Evolutionary conservation across 345 rosid genomes (phyloP).

Genomic region (Bruguiera sexangula): DNA sequence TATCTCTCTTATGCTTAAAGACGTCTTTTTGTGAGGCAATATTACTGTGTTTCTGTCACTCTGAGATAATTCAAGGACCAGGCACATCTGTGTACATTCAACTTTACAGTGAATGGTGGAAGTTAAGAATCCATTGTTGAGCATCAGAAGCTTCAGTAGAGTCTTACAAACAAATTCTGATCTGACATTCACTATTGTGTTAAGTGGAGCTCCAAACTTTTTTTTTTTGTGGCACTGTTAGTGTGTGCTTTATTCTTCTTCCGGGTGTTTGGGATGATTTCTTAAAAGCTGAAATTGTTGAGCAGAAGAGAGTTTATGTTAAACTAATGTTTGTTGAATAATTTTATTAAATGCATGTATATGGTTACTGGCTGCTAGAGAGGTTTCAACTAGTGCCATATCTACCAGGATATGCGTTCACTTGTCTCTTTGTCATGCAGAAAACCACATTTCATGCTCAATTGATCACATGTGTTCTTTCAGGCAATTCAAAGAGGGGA

Average conservation of each 20-base stretch:
- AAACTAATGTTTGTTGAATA: not conserved
- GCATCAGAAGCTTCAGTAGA: too few species aligned
- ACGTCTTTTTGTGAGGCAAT: too few species aligned
- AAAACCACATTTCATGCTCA: not conserved
- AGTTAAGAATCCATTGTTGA: too few species aligned
- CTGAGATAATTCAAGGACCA: not conserved
- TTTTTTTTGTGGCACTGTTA: not conserved
- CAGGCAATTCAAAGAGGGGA: constrained; percentile 89
- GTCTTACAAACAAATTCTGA: not conserved
- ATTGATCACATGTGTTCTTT: constrained; percentile 11
- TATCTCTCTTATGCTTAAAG: too few species aligned
- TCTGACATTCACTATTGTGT: not conserved
- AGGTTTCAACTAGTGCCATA: too few species aligned
- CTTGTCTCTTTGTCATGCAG: too few species aligned
- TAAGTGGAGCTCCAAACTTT: not conserved
- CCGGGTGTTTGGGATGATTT: not conserved
- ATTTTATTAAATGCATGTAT: not conserved
- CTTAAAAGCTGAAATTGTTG: not conserved
- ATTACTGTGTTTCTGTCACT: too few species aligned
- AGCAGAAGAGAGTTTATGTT: not conserved
- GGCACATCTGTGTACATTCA: too few species aligned
- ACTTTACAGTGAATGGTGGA: too few species aligned
- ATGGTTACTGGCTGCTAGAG: not conserved
- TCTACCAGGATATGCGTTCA: too few species aligned
- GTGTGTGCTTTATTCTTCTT: not conserved